Base-by-base conservation (phyloP, 306 rosid genomes). In the Gastrolobium bilobum region DNA sequence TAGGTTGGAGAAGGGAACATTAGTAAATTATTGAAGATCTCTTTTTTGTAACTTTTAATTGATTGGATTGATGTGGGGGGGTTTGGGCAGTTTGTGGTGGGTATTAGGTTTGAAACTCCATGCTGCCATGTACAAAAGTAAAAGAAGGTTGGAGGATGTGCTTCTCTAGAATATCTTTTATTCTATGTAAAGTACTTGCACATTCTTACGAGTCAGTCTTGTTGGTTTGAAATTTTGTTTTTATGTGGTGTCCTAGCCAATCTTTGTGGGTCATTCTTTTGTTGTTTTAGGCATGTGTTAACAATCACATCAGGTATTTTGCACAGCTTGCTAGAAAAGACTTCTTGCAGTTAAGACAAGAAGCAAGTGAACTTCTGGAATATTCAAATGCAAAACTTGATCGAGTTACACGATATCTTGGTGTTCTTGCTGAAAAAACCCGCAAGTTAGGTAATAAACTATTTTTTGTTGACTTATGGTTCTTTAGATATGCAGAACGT, bases 361-460 rank as follows among this genome's bases (percentile, higher is more conserved):
- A 95, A 82, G 97, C 96, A 61, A 88, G 88, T 84, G 99, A 93
- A 84, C 91, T 95, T 80, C 95, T 90, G 67, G 97, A 91, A 76
- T 95, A 95, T 74, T 93, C 96, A 7, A 93, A 93, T 86, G 98
- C 98, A 31, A 93, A 95, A 84, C 94, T 95, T 26, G 96, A 93
- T n/a, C 86, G 96, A 82, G 97, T 90, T 75, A 93, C 97, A 38
- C 91, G 96, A 10, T 95, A 95, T 89, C 90, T 95, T 3, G 98
- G 99, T 53, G 98, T 93, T 87, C 97, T 95, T 82, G 97, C 96
- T 31, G 94, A 90, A 63, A 89, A 91, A 80, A 85, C 94, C 71
- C 92, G 85, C 77, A 92, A 88, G 73, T 85, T 95, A 77, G 98
- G 99, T 92, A 61, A 80, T 86, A 59, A 65, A 59, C 74, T 73